Conservation (phyloP, 306 rosid genomes). For the Gastrolobium bilobum region DNA sequence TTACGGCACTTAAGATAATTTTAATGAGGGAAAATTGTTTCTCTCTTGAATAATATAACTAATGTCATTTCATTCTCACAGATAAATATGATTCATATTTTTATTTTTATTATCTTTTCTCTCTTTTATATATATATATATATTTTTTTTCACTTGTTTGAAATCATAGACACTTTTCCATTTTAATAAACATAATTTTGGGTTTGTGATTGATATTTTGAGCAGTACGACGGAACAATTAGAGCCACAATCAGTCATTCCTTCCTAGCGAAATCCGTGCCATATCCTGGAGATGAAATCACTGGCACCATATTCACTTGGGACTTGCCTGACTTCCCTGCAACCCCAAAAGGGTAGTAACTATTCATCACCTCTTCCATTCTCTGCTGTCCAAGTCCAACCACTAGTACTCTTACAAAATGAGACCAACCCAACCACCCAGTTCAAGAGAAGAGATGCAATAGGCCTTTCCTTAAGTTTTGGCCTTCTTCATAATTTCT, state of each 20-base stretch:
- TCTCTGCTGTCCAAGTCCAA: slow-evolving; percentile 13
- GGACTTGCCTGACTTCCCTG: slow-evolving; percentile 31
- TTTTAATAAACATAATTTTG: not conserved
- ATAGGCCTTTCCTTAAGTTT: slow-evolving; percentile 63
- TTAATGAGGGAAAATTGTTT: too few relatives aligned
- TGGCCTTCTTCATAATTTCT: slow-evolving; percentile 54
- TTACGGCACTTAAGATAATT: too few relatives aligned
- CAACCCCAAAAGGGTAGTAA: slow-evolving; percentile 5
- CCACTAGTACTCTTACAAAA: slow-evolving; percentile 19
- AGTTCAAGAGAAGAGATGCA: slow-evolving; percentile 61
- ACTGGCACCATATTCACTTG: slow-evolving; percentile 45
- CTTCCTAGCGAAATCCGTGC: not conserved
- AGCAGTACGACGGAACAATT: not conserved
- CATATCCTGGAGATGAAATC: slow-evolving; percentile 44
- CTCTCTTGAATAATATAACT: too few relatives aligned
- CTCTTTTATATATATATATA: too few relatives aligned
- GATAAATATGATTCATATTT: too few relatives aligned
- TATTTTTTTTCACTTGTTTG: too few relatives aligned
- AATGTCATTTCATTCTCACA: too few relatives aligned
- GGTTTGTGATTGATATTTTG: not conserved
- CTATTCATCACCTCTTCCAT: slow-evolving; percentile 37
- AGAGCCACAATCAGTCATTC: slow-evolving; percentile 23
- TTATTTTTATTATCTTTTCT: too few relatives aligned
- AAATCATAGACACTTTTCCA: too few relatives aligned
- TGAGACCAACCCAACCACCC: slow-evolving; percentile 36